phyloP scores from a whole-genome alignment of 129 eudicot genomes.

The Arctium lappa region DNA sequence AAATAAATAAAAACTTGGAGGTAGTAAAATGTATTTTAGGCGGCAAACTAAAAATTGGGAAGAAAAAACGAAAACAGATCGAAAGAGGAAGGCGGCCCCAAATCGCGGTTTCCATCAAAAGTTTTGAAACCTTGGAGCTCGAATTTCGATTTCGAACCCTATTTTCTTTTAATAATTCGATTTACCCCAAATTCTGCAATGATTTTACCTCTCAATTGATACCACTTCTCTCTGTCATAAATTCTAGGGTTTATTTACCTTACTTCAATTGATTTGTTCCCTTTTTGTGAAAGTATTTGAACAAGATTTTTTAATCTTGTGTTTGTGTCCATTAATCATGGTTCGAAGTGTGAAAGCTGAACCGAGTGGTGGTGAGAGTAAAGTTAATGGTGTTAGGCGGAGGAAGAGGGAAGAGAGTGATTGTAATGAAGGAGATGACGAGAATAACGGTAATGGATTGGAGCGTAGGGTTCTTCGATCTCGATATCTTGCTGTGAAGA shows the following conservation, averaged over 20 bases:
- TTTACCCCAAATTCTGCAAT: background rate
- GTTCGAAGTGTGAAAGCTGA: conserved; percentile 34
- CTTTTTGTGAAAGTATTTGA: background rate
- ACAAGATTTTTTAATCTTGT: background rate
- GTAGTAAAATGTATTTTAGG: background rate
- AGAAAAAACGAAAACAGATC: background rate
- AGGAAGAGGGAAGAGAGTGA: conserved; percentile 10
- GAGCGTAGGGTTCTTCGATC: conserved; percentile 69
- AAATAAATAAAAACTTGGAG: background rate
- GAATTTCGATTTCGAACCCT: conserved; percentile 17
- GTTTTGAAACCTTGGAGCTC: conserved; percentile 22
- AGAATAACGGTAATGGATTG: conserved; percentile 14
- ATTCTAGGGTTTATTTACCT: conserved; percentile 21
- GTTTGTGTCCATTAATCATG: conserved; percentile 9
- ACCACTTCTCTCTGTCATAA: background rate
- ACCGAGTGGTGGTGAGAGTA: conserved; percentile 15
- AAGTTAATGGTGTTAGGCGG: background rate
- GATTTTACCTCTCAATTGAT: background rate
- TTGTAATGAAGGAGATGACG: conserved; percentile 23
- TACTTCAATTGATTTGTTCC: background rate
- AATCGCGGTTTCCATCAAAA: background rate
- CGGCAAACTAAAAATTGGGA: conserved; percentile 2
- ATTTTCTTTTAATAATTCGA: background rate
- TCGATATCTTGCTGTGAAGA: conserved; percentile 63
- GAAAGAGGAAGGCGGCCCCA: conserved; percentile 19